Base-by-base conservation (phyloP, 2,329 filamentous ascomycete species). In the Xylaria sp. region DNA sequence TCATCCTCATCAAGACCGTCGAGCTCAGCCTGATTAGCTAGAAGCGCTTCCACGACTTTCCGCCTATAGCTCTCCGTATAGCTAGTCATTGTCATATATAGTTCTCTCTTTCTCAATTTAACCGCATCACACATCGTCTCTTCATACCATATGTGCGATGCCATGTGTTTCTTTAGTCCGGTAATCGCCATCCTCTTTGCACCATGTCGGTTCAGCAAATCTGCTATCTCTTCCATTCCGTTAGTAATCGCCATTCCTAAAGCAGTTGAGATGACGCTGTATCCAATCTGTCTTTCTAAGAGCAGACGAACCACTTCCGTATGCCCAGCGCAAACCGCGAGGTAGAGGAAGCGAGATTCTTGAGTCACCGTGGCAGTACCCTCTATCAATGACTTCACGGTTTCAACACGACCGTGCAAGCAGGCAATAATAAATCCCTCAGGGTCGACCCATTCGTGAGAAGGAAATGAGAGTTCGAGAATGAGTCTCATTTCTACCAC, bases 221-320 rank as follows among this genome's bases (percentile, higher is more conserved):
- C 30, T 39, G 17, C 3, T 1, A 21, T 34, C 12, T 47, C 27
- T 2, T 12, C 9, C 8, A 55, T 8, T 17, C 5, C 36, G 14
- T 36, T 54, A 32, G 50, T 34, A 36, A 47, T 11, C 5, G 50
- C 60, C 4, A 47, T 55, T 7, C 4, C 27, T 12, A 45, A 62
- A 4, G 50, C 34, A 55, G 24, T 47, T 34, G 34, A 54, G 14
- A 47, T 14, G n/a, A 36, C 24, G 21, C 24, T 24, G 3, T 19
- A 36, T 5, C 36, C 60, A 32, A 62, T 21, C 14, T 24, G 17
- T n/a, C 34, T 62, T 30, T n/a, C 17, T 6, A 62, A 24, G 17
- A 62, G 50, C 50, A 55, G n/a, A 34, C 36, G 60, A 47, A 47
- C 36, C 6, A 55, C 24, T 24, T 62, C 50, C 1, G 24, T 32